Evolutionary conservation across 2,329 filamentous ascomycete species (phyloP).

Genomic region (Setomelanomma holmii): DNA sequence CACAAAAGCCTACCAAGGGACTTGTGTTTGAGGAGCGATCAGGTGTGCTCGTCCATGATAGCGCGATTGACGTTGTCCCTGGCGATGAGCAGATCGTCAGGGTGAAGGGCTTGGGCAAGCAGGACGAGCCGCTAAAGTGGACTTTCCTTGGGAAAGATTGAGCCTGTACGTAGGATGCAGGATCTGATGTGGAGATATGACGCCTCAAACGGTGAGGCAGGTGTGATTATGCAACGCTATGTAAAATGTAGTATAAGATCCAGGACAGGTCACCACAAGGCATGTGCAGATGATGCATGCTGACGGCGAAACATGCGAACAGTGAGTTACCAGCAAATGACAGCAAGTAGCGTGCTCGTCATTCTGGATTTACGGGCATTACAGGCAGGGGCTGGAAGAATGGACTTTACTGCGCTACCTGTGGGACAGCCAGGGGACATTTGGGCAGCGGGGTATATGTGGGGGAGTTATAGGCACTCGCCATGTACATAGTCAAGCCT

Average conservation of each 20-base stretch:
- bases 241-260: conserved; percentile 2
- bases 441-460: conserved; percentile 35
- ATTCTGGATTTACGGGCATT: conserved; percentile 22
- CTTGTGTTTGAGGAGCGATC: conserved; percentile 67
- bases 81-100: conserved; percentile 61
- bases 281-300: conserved; percentile 13
- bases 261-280: conserved; percentile 1
- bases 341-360: conserved; percentile 4
- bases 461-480: conserved; percentile 31
- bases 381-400: conserved; percentile 29
- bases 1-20: conserved; percentile 63
- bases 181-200: conserved; percentile 2
- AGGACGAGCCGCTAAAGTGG: conserved; percentile 52
- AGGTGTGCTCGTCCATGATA: conserved; percentile 62
- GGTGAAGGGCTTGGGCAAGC: conserved; percentile 50
- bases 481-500: conserved; percentile 19
- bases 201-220: conserved; percentile 2
- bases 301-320: not conserved
- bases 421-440: conserved; percentile 25
- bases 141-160: conserved; percentile 53
- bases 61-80: conserved; percentile 65
- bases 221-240: conserved; percentile 12
- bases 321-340: conserved; percentile 3
- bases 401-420: conserved; percentile 15
- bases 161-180: conserved; percentile 15